Evolutionary conservation across 2,329 filamentous ascomycete genomes (phyloP), one percentile per base, ranked within the genome.

Genomic region (Ascochyta fabae): DNA sequence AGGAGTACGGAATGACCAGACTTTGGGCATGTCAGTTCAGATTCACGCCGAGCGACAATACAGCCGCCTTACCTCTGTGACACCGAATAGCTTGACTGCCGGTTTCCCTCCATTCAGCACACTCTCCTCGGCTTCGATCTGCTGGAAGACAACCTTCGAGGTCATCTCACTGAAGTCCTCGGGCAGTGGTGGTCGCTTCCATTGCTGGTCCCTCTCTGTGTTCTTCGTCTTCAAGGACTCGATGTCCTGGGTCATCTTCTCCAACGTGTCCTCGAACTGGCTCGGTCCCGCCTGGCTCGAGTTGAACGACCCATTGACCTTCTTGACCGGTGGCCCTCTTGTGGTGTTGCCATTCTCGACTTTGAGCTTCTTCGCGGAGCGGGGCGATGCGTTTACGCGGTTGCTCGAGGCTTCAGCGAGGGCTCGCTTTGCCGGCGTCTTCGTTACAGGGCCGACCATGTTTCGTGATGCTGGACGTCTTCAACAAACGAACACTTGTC

Each of bases 181-280:
- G 22, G 80, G 80, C 27, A 91, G 73, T 27, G 77, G 75, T 15
- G 88, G 88, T 48, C 88, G 80, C 42, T 89, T 88, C 96, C 95
- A 99, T 72, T 91, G 84, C 76, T 99, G 95, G 74, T 98, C 94
- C 75, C 88, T 96, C 73, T 99, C 95, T 2, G 90, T 84, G 76
- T 96, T 98, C 76, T 84, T 91, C 68, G 91, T 84, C 80, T 93
- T 96, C 64, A 96, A 81, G 19, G 88, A 90, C 23, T 86, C 88
- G 59, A 98, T 93, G 72, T 97, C 92, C 77, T 98, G 94, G 59
- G 92, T 95, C 77, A 99, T 85, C 80, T 96, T 96, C 82, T 97
- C 94, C 59, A 99, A 83, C 2, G 96, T 91, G 72, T 97, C 92
- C 77, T 98, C 95, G 74, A 99, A 99, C 51, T 89, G 85, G 74